Percentiles rank a stretch among this genome's conserved stretches.
Evolutionary conservation across 202 grass and related monocot species (phyloP).

Genomic region (Hordeum pubiflorum): DNA sequence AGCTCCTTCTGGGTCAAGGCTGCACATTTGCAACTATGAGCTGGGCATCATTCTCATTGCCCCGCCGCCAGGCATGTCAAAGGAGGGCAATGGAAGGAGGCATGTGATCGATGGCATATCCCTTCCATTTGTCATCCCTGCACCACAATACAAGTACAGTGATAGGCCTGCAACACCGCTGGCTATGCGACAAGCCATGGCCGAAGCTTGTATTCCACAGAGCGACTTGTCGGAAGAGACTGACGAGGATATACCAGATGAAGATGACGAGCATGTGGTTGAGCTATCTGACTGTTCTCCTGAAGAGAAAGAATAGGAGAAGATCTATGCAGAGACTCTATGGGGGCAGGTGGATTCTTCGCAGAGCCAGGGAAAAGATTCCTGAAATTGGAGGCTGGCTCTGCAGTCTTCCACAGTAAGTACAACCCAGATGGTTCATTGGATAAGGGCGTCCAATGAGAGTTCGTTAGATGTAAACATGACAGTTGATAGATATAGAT

Average conservation of each 20-base stretch:
- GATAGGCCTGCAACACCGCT: slow-evolving; percentile 61
- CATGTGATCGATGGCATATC: slow-evolving; percentile 32
- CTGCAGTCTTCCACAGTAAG: not conserved
- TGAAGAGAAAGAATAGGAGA: slow-evolving; percentile 60
- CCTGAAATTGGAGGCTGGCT: not conserved
- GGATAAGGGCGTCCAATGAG: not conserved
- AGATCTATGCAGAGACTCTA: slow-evolving; percentile 63
- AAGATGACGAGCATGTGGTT: slow-evolving; percentile 49
- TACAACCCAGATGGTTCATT: not conserved
- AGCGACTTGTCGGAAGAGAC: slow-evolving; percentile 36
- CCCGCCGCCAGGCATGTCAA: slow-evolving; percentile 28
- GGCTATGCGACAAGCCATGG: slow-evolving; percentile 68
- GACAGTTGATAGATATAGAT: not conserved
- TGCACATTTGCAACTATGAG: slow-evolving; percentile 90
- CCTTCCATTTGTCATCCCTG: slow-evolving; percentile 68
- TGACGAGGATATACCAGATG: slow-evolving; percentile 49
- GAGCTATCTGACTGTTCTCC: slow-evolving; percentile 39
- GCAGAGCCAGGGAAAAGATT: slow-evolving; percentile 31
- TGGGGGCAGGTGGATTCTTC: slow-evolving; percentile 65
- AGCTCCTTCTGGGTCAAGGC: slow-evolving; percentile 27
- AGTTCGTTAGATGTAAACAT: not conserved
- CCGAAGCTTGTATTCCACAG: slow-evolving; percentile 30
- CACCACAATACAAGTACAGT: slow-evolving; percentile 45
- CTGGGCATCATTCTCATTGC: slow-evolving; percentile 60
- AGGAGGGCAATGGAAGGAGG: slow-evolving; percentile 22